phyloP scores from a whole-genome alignment of 768 basidiomycete species.

The Mycena vulgaris region DNA sequence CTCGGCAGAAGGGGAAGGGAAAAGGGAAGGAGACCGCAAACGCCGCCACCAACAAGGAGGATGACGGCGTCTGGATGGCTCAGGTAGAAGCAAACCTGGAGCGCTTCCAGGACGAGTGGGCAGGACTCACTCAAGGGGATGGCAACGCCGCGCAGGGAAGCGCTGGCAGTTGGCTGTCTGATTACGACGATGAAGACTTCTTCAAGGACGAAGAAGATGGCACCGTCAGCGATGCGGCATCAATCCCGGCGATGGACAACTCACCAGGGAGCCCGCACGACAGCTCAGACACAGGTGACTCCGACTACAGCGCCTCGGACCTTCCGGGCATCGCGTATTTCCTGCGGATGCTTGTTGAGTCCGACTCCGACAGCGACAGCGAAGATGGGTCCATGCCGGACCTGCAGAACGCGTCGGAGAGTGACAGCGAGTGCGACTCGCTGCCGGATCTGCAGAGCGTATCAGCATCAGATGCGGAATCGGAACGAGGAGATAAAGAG shows the following conservation, averaged over 20 bases:
- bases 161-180: constrained; percentile 15
- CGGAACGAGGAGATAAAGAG: neutral
- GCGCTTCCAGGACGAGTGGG: constrained; percentile 4
- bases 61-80: constrained; percentile 33
- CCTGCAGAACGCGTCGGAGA: neutral
- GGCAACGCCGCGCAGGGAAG: neutral
- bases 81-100: constrained; percentile 17
- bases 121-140: neutral
- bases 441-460: constrained; percentile 26
- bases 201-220: constrained; percentile 19
- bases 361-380: neutral
- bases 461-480: constrained; percentile 4
- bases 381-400: constrained; percentile 8
- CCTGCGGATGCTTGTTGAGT: neutral
- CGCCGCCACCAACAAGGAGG: neutral
- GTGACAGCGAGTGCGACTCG: constrained; percentile 1
- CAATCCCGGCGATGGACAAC: neutral
- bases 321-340: neutral
- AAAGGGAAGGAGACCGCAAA: constrained; percentile 12
- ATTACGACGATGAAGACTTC: constrained; percentile 28
- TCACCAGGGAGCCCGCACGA: neutral
- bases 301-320: neutral
- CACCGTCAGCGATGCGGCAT: neutral
- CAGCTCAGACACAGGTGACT: neutral
- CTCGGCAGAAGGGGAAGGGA: constrained; percentile 16